These are phyloP conservation scores for sunflower (Helianthus annuus) DNA, from an alignment of 129 eudicot genomes.

Conservation along the genomic window HanXRQr2.0-SUNRISE NC_035435.2:85795452-85795951, in stretches of 20 bases:
- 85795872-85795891: not conserved
- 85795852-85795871: not conserved
- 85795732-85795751: slow-evolving; percentile 17
- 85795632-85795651: slow-evolving; percentile 44
- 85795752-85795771: slow-evolving; percentile 8
- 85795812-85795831: slow-evolving; percentile 40
- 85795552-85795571: slow-evolving; percentile 27
- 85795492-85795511: not conserved
- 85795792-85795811: slow-evolving; percentile 29
- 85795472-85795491: not conserved
- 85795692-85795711: slow-evolving; percentile 35
- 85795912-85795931: too few species aligned
- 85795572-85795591: slow-evolving; percentile 52
- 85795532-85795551: slow-evolving; percentile 18
- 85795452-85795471: slow-evolving; percentile 2
- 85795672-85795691: slow-evolving; percentile 41
- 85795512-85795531: slow-evolving; percentile 34
- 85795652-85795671: slow-evolving; percentile 48
- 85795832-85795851: slow-evolving; percentile 26
- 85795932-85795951: too few species aligned
- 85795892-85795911: too few species aligned
- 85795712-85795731: not conserved
- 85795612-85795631: slow-evolving; percentile 59
- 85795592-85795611: slow-evolving; percentile 63
- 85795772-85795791: slow-evolving; percentile 32